Conservation (phyloP, 768 basidiomycete genomes). For the Termitomyces sp. region DNA sequence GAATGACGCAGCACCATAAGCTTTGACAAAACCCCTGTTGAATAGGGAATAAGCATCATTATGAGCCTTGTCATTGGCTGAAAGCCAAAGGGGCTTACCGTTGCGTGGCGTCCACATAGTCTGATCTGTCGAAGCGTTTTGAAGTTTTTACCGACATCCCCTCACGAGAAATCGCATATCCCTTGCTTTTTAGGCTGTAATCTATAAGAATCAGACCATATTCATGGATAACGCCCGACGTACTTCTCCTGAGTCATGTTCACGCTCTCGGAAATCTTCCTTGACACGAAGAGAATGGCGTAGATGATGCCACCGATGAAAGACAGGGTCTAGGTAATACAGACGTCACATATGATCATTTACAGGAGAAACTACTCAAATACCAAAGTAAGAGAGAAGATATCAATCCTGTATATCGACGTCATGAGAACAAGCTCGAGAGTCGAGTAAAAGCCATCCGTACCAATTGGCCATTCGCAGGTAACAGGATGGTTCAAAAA, state of each 20-base stretch:
- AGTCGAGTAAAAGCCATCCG: background rate
- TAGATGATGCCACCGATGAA: conserved; percentile 45
- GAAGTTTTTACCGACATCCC: conserved; percentile 67
- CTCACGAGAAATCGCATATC: conserved; percentile 51
- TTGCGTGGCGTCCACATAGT: conserved; percentile 73
- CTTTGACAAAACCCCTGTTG: conserved; percentile 51
- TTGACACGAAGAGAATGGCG: conserved; percentile 33
- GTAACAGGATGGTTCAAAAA: background rate
- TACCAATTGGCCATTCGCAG: conserved; percentile 11
- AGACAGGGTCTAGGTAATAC: conserved; percentile 38
- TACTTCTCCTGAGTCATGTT: conserved; percentile 54
- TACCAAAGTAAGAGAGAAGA: conserved; percentile 38
- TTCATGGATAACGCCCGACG: conserved; percentile 13
- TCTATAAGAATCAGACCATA: background rate
- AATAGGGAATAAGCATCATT: background rate
- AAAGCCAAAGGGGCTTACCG: conserved; percentile 35
- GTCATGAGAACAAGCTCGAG: background rate
- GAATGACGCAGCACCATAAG: conserved; percentile 42
- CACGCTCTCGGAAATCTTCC: conserved; percentile 37
- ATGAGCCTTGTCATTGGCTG: too few species aligned
- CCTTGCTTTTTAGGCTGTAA: conserved; percentile 41
- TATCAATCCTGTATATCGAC: conserved; percentile 31
- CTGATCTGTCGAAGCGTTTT: conserved; percentile 53
- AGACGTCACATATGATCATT: background rate
- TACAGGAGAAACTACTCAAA: conserved; percentile 14